phyloP scores from a whole-genome alignment of 768 basidiomycete genomes.

The Neoboletus brunneissimus region DNA sequence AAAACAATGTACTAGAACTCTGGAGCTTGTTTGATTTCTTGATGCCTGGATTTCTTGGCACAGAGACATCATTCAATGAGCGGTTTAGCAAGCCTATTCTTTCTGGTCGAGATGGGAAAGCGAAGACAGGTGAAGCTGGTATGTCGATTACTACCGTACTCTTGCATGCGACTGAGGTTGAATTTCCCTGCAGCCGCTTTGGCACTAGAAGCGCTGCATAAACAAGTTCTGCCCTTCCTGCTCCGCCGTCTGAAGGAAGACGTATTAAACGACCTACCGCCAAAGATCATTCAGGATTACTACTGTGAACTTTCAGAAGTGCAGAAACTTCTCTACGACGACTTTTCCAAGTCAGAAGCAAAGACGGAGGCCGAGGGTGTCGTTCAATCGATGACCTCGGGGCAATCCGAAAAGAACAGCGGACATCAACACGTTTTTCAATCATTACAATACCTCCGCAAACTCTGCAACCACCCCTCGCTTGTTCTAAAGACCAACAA shows the following conservation, averaged over 20 bases:
- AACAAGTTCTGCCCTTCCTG: slow-evolving; percentile 98
- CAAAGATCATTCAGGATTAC: slow-evolving; percentile 99
- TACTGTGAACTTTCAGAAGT: slow-evolving; percentile 96
- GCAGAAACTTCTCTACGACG: slow-evolving; percentile 92
- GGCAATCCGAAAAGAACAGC: slow-evolving; percentile 35
- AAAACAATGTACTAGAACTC: slow-evolving; percentile 96
- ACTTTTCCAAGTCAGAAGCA: slow-evolving; percentile 82
- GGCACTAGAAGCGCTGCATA: slow-evolving; percentile 94
- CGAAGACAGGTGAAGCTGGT: slow-evolving; percentile 94
- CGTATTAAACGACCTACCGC: slow-evolving; percentile 91
- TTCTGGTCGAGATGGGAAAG: slow-evolving; percentile 91
- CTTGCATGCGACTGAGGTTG: not conserved
- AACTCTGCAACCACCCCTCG: slow-evolving; percentile 96
- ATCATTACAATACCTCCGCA: slow-evolving; percentile 92
- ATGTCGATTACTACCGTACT: slow-evolving; percentile 27
- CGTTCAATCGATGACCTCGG: slow-evolving; percentile 45
- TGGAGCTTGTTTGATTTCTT: slow-evolving; percentile 99
- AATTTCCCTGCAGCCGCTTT: slow-evolving; percentile 64
- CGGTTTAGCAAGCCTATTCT: slow-evolving; percentile 95
- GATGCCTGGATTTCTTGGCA: slow-evolving; percentile 99
- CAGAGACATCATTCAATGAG: slow-evolving; percentile 90
- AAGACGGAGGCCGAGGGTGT: slow-evolving; percentile 60
- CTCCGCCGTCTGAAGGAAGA: slow-evolving; percentile 96
- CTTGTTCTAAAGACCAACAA: slow-evolving; percentile 78
- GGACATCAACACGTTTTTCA: slow-evolving; percentile 92